A percentile compares a stretch with the other conserved stretches of the same genome.
Conservation (phyloP, 2,329 filamentous ascomycete genomes). For the Colletotrichum truncatum region DNA sequence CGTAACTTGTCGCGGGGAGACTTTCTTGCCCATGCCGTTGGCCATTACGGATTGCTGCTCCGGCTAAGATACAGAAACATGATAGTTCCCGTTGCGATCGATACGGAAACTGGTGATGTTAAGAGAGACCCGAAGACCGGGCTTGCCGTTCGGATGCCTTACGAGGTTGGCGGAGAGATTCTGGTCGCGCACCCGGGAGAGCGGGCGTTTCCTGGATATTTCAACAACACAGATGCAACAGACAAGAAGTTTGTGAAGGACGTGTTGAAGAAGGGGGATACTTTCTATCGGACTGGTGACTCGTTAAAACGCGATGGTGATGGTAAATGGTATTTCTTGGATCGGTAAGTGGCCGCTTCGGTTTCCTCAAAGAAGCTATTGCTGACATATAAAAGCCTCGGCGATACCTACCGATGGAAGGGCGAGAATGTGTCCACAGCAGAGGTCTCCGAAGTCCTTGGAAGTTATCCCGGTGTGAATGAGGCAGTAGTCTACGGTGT, state of each 20-base stretch:
- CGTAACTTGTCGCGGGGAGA: conserved; percentile 69
- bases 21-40: conserved; percentile 71
- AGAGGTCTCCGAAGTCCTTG: conserved; percentile 73
- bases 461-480: conserved; percentile 63
- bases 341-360: conserved; percentile 43
- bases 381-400: conserved; percentile 53
- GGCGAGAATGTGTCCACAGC: conserved; percentile 74
- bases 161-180: conserved; percentile 79
- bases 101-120: conserved; percentile 74
- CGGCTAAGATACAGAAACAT: conserved; percentile 61
- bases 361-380: neutral
- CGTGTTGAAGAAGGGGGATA: conserved; percentile 73
- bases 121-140: conserved; percentile 73
- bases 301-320: conserved; percentile 68
- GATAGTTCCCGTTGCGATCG: conserved; percentile 74
- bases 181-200: conserved; percentile 69
- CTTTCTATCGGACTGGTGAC: conserved; percentile 76
- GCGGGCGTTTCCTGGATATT: conserved; percentile 74
- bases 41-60: conserved; percentile 73
- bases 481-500: conserved; percentile 80
- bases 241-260: conserved; percentile 71
- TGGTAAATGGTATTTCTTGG: conserved; percentile 75
- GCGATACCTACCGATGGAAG: conserved; percentile 82
- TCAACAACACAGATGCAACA: conserved; percentile 73
- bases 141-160: conserved; percentile 69